These are phyloP conservation scores for Ophiostoma quercus DNA, from an alignment of 2,329 filamentous ascomycete genomes.

Conservation along the genomic window DNA sequence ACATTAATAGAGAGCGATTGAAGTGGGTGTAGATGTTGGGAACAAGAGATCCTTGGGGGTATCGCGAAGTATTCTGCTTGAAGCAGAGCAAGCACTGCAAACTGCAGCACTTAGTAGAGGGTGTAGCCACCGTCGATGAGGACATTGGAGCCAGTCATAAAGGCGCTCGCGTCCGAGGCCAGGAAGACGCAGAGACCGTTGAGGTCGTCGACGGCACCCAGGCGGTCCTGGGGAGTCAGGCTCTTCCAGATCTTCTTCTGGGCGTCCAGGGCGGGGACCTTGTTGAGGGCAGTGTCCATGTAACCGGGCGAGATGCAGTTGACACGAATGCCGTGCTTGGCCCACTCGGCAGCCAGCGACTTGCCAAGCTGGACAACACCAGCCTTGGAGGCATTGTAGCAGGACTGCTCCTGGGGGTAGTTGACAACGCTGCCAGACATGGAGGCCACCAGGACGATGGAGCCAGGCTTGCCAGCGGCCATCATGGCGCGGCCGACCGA, in stretches of 20 bases:
- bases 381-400: constrained; percentile 81
- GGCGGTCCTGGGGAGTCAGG: constrained; percentile 66
- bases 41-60: constrained; percentile 10
- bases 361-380: constrained; percentile 73
- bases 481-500: constrained; percentile 70
- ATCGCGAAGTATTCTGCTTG: neutral
- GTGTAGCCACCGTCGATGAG: constrained; percentile 67
- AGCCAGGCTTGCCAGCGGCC: constrained; percentile 62
- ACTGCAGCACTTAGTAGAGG: constrained; percentile 34
- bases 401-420: constrained; percentile 76
- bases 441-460: constrained; percentile 69
- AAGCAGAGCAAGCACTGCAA: neutral
- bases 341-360: constrained; percentile 79
- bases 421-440: constrained; percentile 84
- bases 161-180: constrained; percentile 64
- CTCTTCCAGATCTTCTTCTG: constrained; percentile 78
- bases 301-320: constrained; percentile 83
- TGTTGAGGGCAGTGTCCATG: constrained; percentile 80
- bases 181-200: constrained; percentile 74
- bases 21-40: neutral
- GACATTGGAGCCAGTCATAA: constrained; percentile 74
- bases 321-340: constrained; percentile 72
- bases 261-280: constrained; percentile 68
- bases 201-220: constrained; percentile 68
- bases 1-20: constrained; percentile 5